A percentile compares a stretch with the other conserved stretches of the same genome.
Evolutionary conservation across 257 asterid species (phyloP).

Genomic region (Oldenlandia corymbosa): DNA sequence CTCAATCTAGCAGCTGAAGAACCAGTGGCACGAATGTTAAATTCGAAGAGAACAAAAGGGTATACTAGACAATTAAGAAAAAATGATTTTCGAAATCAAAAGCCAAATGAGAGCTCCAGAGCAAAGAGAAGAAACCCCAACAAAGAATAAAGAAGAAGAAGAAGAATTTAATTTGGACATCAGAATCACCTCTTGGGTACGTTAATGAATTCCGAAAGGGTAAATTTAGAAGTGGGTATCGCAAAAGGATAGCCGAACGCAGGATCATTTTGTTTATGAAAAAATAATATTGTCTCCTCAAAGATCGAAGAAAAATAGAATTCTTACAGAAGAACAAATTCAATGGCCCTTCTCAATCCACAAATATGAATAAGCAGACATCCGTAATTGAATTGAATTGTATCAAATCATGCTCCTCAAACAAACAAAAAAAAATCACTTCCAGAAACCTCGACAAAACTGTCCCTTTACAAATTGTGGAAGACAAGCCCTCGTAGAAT

Average conservation of each 20-base stretch:
- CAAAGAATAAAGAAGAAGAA: not conserved
- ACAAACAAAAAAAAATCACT: too few species aligned
- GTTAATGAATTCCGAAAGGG: constrained; percentile 19
- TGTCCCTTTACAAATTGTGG: not conserved
- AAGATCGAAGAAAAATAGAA: not conserved
- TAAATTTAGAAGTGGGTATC: constrained; percentile 10
- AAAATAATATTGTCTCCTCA: not conserved
- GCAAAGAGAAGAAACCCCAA: not conserved
- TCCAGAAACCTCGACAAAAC: not conserved
- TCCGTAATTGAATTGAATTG: not conserved
- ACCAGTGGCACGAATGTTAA: constrained; percentile 3
- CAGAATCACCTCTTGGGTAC: constrained; percentile 31
- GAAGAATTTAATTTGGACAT: not conserved
- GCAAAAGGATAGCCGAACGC: constrained; percentile 25
- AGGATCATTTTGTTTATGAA: constrained; percentile 21
- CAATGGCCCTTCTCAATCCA: not conserved
- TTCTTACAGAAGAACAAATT: not conserved
- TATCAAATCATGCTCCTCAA: not conserved
- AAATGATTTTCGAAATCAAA: not conserved
- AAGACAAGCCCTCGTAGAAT: not conserved
- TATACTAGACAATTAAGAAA: not conserved
- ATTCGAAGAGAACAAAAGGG: constrained; percentile 10
- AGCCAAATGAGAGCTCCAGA: not conserved
- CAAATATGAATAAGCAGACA: not conserved
- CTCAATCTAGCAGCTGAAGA: not conserved